Evolutionary conservation across 805 yeast species (phyloP), one percentile per base, ranked within the genome.

Genomic region (Cyberlindnera maclurae): DNA sequence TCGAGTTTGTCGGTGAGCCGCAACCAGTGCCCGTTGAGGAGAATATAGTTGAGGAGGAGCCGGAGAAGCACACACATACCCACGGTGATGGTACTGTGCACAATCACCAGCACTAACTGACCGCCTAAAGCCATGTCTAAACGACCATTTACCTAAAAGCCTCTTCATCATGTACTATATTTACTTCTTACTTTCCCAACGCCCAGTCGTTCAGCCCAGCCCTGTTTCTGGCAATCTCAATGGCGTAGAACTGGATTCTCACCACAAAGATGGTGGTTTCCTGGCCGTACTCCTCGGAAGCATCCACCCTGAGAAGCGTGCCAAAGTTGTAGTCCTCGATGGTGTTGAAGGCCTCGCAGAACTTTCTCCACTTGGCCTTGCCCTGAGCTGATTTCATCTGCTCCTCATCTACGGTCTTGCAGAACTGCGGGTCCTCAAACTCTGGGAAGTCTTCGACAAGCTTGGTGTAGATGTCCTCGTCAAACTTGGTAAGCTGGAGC

Each of bases 251-350:
- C 66, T 93, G 97, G 58, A 90, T 77, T 67, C 97, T 80, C 42
- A 90, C 93, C 10, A 71, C 96, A 52, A 93, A 90, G 38, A 88
- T 83, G 33, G 97, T 85, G 42, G 82, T 78, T 33, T 78, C 75
- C 65, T 90, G 86, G 34, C 76, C 75, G 62, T 93, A 93, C 61
- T 86, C 96, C 24, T 70, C 80, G 34, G 64, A 60, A 28, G 83
- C 60, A 47, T 75, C 78, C n/a, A 75, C 65, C 70, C 99, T 81
- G 54, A 93, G 68, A 50, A 93, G 68, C 13, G 97, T 89, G 46
- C 99, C 99, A 60, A 93, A 93, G 65, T 93, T 93, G 67, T 74
- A 93, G 64, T 93, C 97, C 45, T 83, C 93, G 42, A 93, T 73
- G 39, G 79, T 74, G 58, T 93, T 95, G 66, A 87, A 93, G 45